A percentile compares a stretch with the other conserved stretches of the same genome.
These are phyloP conservation scores for Chlamydomonas urium DNA, from an alignment of 139 green algal species.

Conservation along the genomic window DNA sequence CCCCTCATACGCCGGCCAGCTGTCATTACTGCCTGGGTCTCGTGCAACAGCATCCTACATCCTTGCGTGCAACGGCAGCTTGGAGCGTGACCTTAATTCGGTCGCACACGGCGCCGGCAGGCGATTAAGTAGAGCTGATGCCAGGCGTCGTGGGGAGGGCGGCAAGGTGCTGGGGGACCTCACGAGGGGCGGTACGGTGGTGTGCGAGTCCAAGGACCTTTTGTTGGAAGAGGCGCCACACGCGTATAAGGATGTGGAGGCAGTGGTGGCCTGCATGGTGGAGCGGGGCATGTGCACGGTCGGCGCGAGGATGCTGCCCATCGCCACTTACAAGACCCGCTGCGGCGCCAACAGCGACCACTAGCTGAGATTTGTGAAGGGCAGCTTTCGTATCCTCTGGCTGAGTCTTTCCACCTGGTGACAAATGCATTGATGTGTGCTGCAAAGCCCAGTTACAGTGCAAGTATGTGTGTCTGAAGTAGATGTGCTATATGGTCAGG, in stretches of 20 bases:
- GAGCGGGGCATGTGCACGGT: constrained; percentile 3
- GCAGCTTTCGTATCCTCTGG: too few relatives aligned
- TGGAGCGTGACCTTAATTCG: constrained; percentile 1
- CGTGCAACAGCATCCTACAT: constrained; percentile 1
- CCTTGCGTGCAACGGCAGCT: not conserved
- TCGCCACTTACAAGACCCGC: constrained; percentile 6
- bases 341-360: too few relatives aligned
- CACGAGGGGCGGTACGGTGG: not conserved
- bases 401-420: too few relatives aligned
- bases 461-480: too few relatives aligned
- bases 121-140: not conserved
- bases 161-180: not conserved
- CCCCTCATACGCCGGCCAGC: not conserved
- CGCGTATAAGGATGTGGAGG: constrained; percentile 10
- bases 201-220: constrained; percentile 3
- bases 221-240: not conserved
- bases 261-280: constrained; percentile 4
- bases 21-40: not conserved
- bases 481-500: too few relatives aligned
- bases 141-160: not conserved
- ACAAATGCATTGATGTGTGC: too few relatives aligned
- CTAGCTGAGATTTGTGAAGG: too few relatives aligned
- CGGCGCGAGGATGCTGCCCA: not conserved
- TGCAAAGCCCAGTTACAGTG: too few relatives aligned
- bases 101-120: not conserved